Base-by-base conservation (phyloP, 495 filamentous ascomycete species). In the Choiromyces venosus region DNA sequence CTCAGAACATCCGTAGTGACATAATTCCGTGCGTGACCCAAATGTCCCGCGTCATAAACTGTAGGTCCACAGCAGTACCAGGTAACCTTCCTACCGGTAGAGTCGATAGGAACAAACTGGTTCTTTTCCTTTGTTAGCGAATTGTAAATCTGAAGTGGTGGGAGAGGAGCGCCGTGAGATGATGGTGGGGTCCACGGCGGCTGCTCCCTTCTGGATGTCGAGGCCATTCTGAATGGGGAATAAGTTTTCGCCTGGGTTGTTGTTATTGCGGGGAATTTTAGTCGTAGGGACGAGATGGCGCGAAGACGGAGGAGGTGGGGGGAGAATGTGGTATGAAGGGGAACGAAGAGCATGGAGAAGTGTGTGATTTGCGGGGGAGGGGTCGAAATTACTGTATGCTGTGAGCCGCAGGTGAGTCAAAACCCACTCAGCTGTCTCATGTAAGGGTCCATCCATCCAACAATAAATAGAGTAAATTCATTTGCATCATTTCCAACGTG, bases 31-130 rank as follows among this genome's bases (percentile, higher is more conserved):
- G 92, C 93, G 83, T 97, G 94, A 35, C 94, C 94, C 52, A 97
- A 83, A 87, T 97, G 93, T 72, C 91, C 87, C 83, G 93, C 90
- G 81, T 96, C 93, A 82, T 96, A 98, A 25, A 96, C 93, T 14
- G 94, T 98, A 66, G 94, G 94, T 1, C 94, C 93, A 84, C 93
- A 96, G 64, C 88, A 90, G 83, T 97, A 97, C 93, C 93, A 97
- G 5, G 87, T 90, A 2, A 96, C 87, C 76, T 90, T 90, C 70
- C 88, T 91, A 0, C 85, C 86, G 16, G 83, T 78, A 33, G 86
- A 84, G 80, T 94, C 89, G 61, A 91, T 84, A 14, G 93, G 94
- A 36, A 92, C 84, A 77, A 97, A 97, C 3, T 88, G 87, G 21
- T 88, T 89, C 83, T 93, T 92, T 18, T 84, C 82, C 70, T 90